Percentiles rank a stretch among this genome's conserved stretches.
Evolutionary conservation across 2,329 filamentous ascomycete species (phyloP).

Genomic region (Capronia coronata): DNA sequence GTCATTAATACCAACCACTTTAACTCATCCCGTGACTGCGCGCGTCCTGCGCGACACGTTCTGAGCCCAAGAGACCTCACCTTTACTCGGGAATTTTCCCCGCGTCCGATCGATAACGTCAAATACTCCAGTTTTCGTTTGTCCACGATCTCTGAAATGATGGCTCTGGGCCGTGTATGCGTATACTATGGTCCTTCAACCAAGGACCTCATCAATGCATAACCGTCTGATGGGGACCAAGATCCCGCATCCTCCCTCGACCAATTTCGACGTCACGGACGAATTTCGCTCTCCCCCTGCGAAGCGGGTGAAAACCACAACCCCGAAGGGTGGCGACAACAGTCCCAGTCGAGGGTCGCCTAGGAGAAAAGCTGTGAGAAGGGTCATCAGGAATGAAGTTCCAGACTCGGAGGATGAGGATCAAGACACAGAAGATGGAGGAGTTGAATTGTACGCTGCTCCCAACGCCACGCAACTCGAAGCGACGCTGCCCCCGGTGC

Average conservation of each 20-base stretch:
- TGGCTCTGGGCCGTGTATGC: not conserved
- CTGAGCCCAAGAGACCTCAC: too few relatives aligned
- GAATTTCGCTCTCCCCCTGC: conserved; percentile 30
- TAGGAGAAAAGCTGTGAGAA: conserved; percentile 10
- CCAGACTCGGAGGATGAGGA: conserved; percentile 37
- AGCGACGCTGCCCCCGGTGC: conserved; percentile 61
- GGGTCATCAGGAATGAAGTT: conserved; percentile 31
- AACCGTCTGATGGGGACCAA: conserved; percentile 29
- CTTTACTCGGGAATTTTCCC: too few relatives aligned
- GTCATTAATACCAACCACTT: too few relatives aligned
- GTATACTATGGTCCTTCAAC: conserved; percentile 18
- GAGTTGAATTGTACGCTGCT: conserved; percentile 29
- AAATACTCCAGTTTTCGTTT: not conserved
- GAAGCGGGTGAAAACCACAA: conserved; percentile 28
- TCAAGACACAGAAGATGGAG: conserved; percentile 33
- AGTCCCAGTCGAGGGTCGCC: conserved; percentile 20
- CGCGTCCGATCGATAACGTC: not conserved
- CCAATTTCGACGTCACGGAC: conserved; percentile 26
- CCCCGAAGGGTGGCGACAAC: not conserved
- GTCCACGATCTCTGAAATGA: not conserved
- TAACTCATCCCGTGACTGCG: conserved; percentile 2
- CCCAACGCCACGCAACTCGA: conserved; percentile 60
- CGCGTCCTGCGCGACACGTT: not conserved
- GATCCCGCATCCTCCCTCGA: conserved; percentile 30
- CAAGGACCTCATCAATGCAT: conserved; percentile 20